Percentiles rank a stretch among this genome's conserved stretches.
Conservation (phyloP, 176 grass and related monocot species). For the Dactylis glomerata region DNA sequence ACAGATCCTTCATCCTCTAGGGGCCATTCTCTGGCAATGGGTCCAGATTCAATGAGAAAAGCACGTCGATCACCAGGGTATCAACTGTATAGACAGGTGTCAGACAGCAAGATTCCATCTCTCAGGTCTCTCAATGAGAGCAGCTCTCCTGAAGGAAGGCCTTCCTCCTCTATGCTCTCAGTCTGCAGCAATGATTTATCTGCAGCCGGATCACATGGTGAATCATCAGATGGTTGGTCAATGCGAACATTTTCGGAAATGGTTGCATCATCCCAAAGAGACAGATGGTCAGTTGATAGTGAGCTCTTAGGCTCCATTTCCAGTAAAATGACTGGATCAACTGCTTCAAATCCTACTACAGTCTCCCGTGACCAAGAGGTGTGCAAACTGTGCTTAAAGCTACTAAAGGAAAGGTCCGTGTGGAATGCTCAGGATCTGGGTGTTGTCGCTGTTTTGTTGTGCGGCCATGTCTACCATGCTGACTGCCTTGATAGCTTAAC, state of each 20-base stretch:
- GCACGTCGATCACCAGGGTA: conserved; percentile 70
- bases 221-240: conserved; percentile 93
- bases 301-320: conserved; percentile 59
- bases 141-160: conserved; percentile 53
- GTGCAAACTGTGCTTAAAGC: conserved; percentile 72
- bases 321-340: conserved; percentile 46
- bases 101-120: conserved; percentile 87
- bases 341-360: conserved; percentile 36
- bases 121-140: conserved; percentile 74
- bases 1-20: conserved; percentile 50
- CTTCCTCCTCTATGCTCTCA: conserved; percentile 55
- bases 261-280: conserved; percentile 69
- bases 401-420: conserved; percentile 56
- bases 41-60: conserved; percentile 60
- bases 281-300: conserved; percentile 81
- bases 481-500: conserved; percentile 92
- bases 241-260: conserved; percentile 95
- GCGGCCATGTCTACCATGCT: conserved; percentile 82
- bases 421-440: conserved; percentile 64
- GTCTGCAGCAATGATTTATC: conserved; percentile 58
- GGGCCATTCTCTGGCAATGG: conserved; percentile 31
- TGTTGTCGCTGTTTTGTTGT: conserved; percentile 79
- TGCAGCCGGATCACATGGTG: conserved; percentile 44
- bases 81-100: conserved; percentile 78
- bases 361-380: conserved; percentile 52